These are phyloP conservation scores for Globisporangium rhizosaccharum DNA, from an alignment of 352 stramenopile species.

Conservation along the genomic window DNA sequence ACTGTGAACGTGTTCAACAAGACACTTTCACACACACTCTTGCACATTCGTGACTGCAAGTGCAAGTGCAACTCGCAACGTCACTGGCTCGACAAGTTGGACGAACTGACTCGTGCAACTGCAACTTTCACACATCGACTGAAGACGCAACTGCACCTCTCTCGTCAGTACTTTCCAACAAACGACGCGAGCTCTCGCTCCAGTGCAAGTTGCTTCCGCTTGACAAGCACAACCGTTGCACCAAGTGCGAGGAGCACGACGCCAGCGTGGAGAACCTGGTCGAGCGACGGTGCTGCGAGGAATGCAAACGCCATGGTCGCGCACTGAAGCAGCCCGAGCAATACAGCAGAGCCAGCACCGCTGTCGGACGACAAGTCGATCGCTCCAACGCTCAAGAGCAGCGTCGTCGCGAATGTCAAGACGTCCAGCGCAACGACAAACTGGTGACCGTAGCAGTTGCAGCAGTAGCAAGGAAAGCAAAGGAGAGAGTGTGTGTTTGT, in stretches of 20 bases:
- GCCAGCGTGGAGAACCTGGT: conserved; percentile 30
- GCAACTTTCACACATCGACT: neutral
- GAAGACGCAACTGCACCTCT: neutral
- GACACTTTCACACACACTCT: no score
- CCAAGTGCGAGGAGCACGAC: conserved; percentile 27
- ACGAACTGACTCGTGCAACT: no score
- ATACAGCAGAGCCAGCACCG: conserved; percentile 28
- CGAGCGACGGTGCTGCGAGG: conserved; percentile 17
- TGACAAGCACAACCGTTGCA: conserved; percentile 21
- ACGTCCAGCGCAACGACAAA: conserved; percentile 45
- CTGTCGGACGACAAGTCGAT: conserved; percentile 23
- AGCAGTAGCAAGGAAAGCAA: neutral
- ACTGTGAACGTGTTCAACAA: no score
- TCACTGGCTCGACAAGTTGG: no score
- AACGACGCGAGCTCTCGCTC: conserved; percentile 29
- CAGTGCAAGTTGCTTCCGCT: conserved; percentile 23
- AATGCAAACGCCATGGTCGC: conserved; percentile 32
- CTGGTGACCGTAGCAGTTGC: conserved; percentile 12
- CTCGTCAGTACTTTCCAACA: conserved; percentile 8
- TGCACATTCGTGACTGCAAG: no score
- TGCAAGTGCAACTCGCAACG: no score
- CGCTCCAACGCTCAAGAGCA: conserved; percentile 32
- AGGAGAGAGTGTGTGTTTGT: neutral
- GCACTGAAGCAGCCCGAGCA: conserved; percentile 36
- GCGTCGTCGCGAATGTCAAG: conserved; percentile 32